Evolutionary conservation across 495 filamentous ascomycete species (phyloP).

Genomic region (Elasticomyces elasticus): DNA sequence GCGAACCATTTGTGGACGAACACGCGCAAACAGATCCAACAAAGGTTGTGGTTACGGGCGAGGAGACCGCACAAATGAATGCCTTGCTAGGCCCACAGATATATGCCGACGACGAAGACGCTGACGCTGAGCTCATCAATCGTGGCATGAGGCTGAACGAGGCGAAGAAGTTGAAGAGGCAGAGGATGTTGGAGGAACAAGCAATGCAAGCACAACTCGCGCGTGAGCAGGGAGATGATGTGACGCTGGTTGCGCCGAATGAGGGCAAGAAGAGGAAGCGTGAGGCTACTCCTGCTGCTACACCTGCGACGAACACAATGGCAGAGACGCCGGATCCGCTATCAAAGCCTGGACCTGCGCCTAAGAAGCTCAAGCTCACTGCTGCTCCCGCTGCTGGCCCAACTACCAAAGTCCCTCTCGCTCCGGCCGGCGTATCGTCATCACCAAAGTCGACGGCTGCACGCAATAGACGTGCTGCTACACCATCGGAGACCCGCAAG

Average conservation of each 20-base stretch:
- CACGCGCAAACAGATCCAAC: conserved; percentile 30
- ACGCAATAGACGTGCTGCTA: conserved; percentile 16
- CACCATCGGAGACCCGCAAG: conserved; percentile 9
- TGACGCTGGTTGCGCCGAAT: not conserved
- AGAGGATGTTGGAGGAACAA: conserved; percentile 58
- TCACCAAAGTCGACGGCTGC: conserved; percentile 7
- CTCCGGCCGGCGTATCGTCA: conserved; percentile 25
- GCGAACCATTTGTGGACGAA: conserved; percentile 49
- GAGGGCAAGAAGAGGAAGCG: conserved; percentile 30
- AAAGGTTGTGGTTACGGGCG: conserved; percentile 39
- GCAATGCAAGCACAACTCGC: conserved; percentile 36
- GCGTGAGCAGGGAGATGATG: conserved; percentile 16
- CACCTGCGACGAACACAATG: not conserved
- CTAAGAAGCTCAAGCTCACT: conserved; percentile 20
- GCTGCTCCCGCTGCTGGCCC: conserved; percentile 14
- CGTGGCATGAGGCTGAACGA: conserved; percentile 87
- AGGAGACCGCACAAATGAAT: conserved; percentile 37
- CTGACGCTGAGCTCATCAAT: conserved; percentile 56
- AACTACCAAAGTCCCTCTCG: conserved; percentile 27
- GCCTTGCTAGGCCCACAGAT: conserved; percentile 17
- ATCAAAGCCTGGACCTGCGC: conserved; percentile 15
- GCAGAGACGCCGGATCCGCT: conserved; percentile 17
- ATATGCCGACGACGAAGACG: conserved; percentile 19
- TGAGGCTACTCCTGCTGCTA: conserved; percentile 13
- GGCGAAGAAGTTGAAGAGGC: conserved; percentile 81